Evolutionary conservation across 2,329 filamentous ascomycete species (phyloP).

Genomic region (Akanthomyces uredinophilus): DNA sequence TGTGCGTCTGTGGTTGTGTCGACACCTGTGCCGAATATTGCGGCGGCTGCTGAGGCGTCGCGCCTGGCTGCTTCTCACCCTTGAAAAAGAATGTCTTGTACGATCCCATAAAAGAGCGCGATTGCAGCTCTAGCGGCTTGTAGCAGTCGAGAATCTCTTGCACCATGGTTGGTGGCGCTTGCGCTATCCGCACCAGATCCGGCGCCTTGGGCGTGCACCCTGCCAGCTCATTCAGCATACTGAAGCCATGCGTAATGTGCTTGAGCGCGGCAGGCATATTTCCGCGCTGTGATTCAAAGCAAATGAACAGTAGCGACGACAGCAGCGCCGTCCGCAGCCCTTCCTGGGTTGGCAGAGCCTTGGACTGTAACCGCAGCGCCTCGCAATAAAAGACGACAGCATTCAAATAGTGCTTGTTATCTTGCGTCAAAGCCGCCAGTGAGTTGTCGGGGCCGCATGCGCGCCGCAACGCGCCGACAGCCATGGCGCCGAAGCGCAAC

Average conservation of each 20-base stretch:
- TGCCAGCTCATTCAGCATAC: conserved; percentile 35
- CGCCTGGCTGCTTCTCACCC: conserved; percentile 12
- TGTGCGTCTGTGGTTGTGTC: neutral
- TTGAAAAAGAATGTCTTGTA: conserved; percentile 32
- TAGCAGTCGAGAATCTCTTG: conserved; percentile 37
- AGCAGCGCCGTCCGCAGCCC: conserved; percentile 34
- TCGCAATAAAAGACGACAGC: conserved; percentile 37
- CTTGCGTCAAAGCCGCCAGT: conserved; percentile 18
- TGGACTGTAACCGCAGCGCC: conserved; percentile 35
- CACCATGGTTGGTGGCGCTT: conserved; percentile 31
- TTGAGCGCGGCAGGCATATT: conserved; percentile 36
- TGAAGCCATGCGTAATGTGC: conserved; percentile 36
- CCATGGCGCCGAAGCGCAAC: conserved; percentile 36
- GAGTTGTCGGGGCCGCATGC: conserved; percentile 26
- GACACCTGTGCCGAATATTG: neutral
- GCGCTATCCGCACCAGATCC: conserved; percentile 32
- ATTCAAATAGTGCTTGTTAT: conserved; percentile 36
- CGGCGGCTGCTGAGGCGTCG: conserved; percentile 6
- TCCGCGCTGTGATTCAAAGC: conserved; percentile 36
- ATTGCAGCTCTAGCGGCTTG: conserved; percentile 34
- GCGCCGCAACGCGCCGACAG: conserved; percentile 34
- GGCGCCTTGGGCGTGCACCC: conserved; percentile 32
- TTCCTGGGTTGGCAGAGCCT: conserved; percentile 31
- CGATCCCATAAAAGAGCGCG: conserved; percentile 34
- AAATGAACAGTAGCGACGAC: conserved; percentile 36